phyloP scores from a whole-genome alignment of 345 rosid species.

The Lepidium sativum region DNA sequence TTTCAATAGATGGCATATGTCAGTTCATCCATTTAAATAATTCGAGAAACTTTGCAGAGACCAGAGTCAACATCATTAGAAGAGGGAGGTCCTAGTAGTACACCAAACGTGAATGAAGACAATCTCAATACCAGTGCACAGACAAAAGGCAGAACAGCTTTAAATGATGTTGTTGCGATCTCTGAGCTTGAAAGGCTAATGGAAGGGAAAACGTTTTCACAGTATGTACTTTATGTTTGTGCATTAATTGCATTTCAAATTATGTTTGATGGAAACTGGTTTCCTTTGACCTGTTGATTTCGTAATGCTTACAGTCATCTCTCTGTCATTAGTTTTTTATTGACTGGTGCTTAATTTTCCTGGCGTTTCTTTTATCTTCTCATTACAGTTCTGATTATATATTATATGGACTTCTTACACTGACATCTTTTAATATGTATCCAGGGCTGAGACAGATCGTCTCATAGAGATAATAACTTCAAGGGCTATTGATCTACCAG shows the following conservation, averaged over 20 bases:
- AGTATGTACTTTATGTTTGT: slow-evolving; percentile 31
- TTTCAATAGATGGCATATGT: neutral
- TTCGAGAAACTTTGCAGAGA: slow-evolving; percentile 14
- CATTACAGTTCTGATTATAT: neutral
- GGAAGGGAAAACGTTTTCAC: slow-evolving; percentile 51
- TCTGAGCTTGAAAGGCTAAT: slow-evolving; percentile 69
- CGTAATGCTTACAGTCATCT: slow-evolving; percentile 5
- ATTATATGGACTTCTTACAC: neutral
- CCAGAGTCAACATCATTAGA: slow-evolving; percentile 20
- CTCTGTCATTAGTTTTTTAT: neutral
- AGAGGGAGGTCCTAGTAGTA: slow-evolving; percentile 31
- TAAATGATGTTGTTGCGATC: slow-evolving; percentile 27
- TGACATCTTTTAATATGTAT: slow-evolving; percentile 16
- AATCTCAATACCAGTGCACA: slow-evolving; percentile 24
- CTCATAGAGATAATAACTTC: slow-evolving; percentile 57
- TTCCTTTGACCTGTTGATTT: neutral
- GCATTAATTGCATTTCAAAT: slow-evolving; percentile 6
- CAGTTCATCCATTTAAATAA: neutral
- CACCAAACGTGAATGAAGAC: slow-evolving; percentile 20
- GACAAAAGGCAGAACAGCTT: slow-evolving; percentile 16
- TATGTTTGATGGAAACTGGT: slow-evolving; percentile 8
- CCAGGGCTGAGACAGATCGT: slow-evolving; percentile 64
- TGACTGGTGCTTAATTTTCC: neutral
- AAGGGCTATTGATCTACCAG: slow-evolving; percentile 43
- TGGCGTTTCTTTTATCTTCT: neutral